Base-by-base conservation (phyloP, 768 basidiomycete species). In the Leccinum fibrillosum region DNA sequence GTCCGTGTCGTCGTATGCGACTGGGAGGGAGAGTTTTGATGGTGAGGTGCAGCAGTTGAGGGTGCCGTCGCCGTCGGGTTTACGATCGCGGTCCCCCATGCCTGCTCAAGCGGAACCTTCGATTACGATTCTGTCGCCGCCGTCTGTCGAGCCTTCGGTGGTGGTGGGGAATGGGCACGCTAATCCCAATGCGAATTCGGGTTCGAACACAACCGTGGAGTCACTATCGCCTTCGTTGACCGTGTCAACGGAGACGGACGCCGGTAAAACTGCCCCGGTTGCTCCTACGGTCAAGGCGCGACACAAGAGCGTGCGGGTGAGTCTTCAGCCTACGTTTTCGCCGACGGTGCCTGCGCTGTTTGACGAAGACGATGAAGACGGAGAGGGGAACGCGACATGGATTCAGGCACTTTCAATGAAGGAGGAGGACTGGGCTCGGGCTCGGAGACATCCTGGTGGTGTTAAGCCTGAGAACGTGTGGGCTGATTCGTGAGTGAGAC, bases 241-340 rank as follows among this genome's bases (percentile, higher is more conserved):
- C 13, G 34, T 35, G 37, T 8, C 37, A n/a, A 39, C 9, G 17
- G 37, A 39, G 17, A 10, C 8, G 39, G 39, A 39, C n/a, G 9
- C n/a, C n/a, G 28, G 28, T 28, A 28, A 28, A 28, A 28, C 28
- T 28, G 28, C 28, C 26, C 26, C 26, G 26, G 26, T 28, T 28
- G n/a, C n/a, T 39, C 7, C 15, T 39, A 39, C n/a, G 17, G 39
- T n/a, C 39, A 39, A n/a, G 39, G 13, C 39, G n/a, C 71, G 82
- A 11, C 68, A 80, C 35, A 92, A 92, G 73, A 90, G 89, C 65
- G 91, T 93, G 34, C 77, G 91, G 7, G 86, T 93, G 53, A 89
- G 88, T 28, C 70, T 92, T 37, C 80, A 85, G 47, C 91, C 91
- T 10, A 89, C 88, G 34, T 90, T 88, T 69, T 88, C 88, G 6